phyloP scores from a whole-genome alignment of 495 filamentous ascomycete genomes.

The Trypethelium eluteriae region DNA sequence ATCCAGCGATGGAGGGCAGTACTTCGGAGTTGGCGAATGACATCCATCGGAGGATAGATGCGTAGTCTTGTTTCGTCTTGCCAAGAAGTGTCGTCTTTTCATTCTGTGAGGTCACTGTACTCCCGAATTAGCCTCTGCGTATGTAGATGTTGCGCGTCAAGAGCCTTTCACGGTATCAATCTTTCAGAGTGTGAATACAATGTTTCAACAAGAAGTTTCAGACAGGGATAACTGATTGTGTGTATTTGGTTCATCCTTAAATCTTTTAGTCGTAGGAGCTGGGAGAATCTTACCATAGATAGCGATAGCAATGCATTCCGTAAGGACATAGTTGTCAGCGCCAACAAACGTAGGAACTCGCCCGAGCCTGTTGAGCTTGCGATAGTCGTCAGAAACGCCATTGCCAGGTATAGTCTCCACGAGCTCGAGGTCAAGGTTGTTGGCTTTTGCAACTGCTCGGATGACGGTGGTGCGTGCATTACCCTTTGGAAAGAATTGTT shows the following conservation, averaged over 20 bases:
- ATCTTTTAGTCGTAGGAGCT: constrained; percentile 23
- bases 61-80: constrained; percentile 99
- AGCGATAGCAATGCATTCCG: constrained; percentile 87
- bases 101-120: constrained; percentile 91
- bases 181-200: constrained; percentile 52
- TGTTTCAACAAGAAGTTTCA: constrained; percentile 82
- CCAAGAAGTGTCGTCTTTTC: constrained; percentile 98
- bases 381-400: constrained; percentile 61
- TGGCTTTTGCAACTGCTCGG: constrained; percentile 89
- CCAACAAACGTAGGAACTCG: constrained; percentile 90
- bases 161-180: constrained; percentile 1
- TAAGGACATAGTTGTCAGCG: constrained; percentile 80
- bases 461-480: constrained; percentile 85
- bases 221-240: constrained; percentile 96
- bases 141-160: neutral
- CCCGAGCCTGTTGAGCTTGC: constrained; percentile 77
- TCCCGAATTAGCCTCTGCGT: constrained; percentile 7
- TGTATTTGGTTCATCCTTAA: constrained; percentile 72
- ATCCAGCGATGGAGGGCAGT: constrained; percentile 62
- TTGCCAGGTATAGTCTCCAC: constrained; percentile 59
- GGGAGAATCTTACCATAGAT: constrained; percentile 72
- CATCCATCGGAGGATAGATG: constrained; percentile 95
- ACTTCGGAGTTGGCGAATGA: constrained; percentile 85
- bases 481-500: constrained; percentile 44
- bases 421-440: constrained; percentile 81